These are phyloP conservation scores for Hygrophila difformis DNA, from an alignment of 257 asterid species.

Conservation along the genomic window DNA sequence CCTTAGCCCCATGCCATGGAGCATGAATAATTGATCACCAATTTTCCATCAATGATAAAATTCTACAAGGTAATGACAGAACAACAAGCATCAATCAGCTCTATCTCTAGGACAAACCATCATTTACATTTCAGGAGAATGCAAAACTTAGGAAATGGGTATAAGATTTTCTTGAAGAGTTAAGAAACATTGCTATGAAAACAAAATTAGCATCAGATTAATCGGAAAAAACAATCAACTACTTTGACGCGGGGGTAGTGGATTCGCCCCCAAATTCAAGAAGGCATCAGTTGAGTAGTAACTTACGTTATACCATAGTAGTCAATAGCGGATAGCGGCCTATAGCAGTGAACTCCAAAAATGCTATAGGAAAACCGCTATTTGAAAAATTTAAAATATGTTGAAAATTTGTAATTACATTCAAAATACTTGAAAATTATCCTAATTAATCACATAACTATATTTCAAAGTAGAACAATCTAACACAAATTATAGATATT, in stretches of 20 bases:
- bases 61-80: slow-evolving; percentile 43
- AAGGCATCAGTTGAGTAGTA: slow-evolving; percentile 8
- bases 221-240: not conserved
- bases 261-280: slow-evolving; percentile 7
- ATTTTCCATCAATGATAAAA: slow-evolving; percentile 84
- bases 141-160: not conserved
- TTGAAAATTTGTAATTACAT: no score
- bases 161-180: no score
- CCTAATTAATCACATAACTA: no score
- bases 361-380: no score
- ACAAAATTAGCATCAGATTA: not conserved
- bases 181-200: not conserved
- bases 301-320: no score
- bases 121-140: slow-evolving; percentile 4
- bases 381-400: no score
- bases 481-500: no score
- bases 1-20: slow-evolving; percentile 98
- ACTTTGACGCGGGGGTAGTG: no score
- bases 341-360: no score
- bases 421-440: no score
- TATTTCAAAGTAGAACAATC: no score
- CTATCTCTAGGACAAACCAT: slow-evolving; percentile 5
- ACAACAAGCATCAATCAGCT: slow-evolving; percentile 11
- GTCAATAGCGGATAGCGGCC: no score
- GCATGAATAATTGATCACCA: slow-evolving; percentile 89